Conservation (phyloP, 768 basidiomycete genomes). For the Cyathus striatus region DNA sequence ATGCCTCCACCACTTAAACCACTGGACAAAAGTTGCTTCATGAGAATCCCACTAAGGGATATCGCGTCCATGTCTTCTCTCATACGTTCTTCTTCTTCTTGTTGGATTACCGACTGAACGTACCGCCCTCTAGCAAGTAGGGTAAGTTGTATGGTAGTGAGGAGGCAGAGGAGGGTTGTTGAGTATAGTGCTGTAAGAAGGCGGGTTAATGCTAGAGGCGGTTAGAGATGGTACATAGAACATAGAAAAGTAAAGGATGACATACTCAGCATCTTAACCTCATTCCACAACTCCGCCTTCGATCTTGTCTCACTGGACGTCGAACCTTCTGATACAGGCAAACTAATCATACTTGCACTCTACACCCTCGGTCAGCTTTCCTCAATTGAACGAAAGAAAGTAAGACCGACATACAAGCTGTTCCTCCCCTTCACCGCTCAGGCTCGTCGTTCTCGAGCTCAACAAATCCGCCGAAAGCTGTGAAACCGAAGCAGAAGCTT, state of each 20-base stretch:
- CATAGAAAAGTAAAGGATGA: slow-evolving; percentile 4
- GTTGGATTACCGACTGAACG: slow-evolving; percentile 57
- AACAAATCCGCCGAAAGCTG: too few relatives aligned
- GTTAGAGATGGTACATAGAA: neutral
- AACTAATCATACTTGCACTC: too few relatives aligned
- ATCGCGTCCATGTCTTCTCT: slow-evolving; percentile 36
- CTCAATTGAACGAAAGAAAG: too few relatives aligned
- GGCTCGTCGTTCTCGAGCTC: too few relatives aligned
- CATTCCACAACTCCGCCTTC: slow-evolving; percentile 88
- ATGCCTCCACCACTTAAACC: slow-evolving; percentile 10
- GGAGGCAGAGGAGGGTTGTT: slow-evolving; percentile 77
- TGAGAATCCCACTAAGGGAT: slow-evolving; percentile 33
- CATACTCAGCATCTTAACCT: slow-evolving; percentile 83
- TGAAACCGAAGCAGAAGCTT: too few relatives aligned
- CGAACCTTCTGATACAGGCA: neutral
- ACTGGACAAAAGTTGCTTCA: slow-evolving; percentile 11
- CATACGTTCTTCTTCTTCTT: slow-evolving; percentile 54
- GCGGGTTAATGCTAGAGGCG: slow-evolving; percentile 70
- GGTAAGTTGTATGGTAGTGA: slow-evolving; percentile 83
- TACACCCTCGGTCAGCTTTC: too few relatives aligned
- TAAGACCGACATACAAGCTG: too few relatives aligned
- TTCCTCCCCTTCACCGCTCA: too few relatives aligned
- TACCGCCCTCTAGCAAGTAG: slow-evolving; percentile 82
- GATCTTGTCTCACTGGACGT: too few relatives aligned
- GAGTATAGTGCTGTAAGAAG: slow-evolving; percentile 85